Base-by-base conservation (phyloP, 768 basidiomycete genomes). In the Lentinula raphanica region DNA sequence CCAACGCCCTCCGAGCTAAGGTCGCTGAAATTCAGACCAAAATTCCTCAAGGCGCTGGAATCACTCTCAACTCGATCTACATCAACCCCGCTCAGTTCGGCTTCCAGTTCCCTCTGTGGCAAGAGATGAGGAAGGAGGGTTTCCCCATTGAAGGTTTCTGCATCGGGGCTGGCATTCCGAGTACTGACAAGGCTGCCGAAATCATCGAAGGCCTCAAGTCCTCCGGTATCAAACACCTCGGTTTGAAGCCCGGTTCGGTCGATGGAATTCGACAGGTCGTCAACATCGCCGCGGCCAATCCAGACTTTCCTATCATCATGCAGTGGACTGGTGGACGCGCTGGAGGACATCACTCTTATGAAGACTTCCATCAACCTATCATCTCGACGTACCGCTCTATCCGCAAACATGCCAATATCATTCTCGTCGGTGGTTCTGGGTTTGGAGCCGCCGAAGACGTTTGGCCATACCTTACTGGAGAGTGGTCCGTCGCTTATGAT, bases 241-340 rank as follows among this genome's bases (percentile, higher is more conserved):
- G 94, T 0, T 97, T 98, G 85, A 99, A 99, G 78, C 97, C 97
- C 23, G 96, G 97, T 60, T 97, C 94, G 12, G 88, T 98, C 56
- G 96, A 98, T 62, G 97, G 97, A 54, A 96, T 99, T 64, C 88
- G 94, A 42, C 96, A 98, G 72, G 97, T 98, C 60, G 79, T 98
- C 72, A 95, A 87, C 77, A 98, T 98, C 63, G 97, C 96, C 28
- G 82, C 89, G 36, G 82, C 93, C 54, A 94, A 98, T 72, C 89
- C 96, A 31, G 87, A 93, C 74, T 98, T 92, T 81, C 96, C 97
- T 8, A 86, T 99, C 72, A 95, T 99, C 72, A 77, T 98, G 61
- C 97, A 98, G 69, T 98, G 97, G 97, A 99, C 97, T 50, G 97
- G 97, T 65, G 97, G 97, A 35, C 93, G 97, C 64, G 97, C 95